Evolutionary conservation across 805 yeast species (phyloP), one percentile per base, ranked within the genome.

Genomic region (Pichia paraexigua): DNA sequence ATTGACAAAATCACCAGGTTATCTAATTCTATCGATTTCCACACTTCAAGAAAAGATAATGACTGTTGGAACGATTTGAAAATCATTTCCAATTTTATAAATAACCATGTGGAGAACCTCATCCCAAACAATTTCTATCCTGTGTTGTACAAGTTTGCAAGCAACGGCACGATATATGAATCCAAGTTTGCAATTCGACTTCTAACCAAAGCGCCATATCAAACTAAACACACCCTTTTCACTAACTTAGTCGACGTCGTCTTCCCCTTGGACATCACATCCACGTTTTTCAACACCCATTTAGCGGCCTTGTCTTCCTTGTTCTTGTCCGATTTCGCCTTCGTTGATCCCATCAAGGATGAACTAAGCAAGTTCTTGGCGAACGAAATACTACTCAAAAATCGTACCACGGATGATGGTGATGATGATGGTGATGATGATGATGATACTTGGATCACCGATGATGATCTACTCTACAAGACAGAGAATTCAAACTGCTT

Each of bases 131-230:
- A 71, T 32, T 43, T 55, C 10, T 71, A 72, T 22, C 71, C 69
- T 11, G 60, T 59, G 4, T 79, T 88, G 46, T 67, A 71, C 43
- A 62, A 66, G 2, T 66, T 83, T 27, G 77, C 85, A 0, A 55
- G 69, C 0, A 57, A 60, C 1, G 92, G 92, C 0, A 65, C 77
- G 2, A 79, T 87, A 1, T 42, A 60, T 11, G 88, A 83, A 58
- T 83, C 92, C 0, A 80, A 74, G 59, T 86, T 82, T 61, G 76
- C 91, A 0, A 68, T 80, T 10, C 82, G 79, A 60, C 67, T 86
- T 8, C 54, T 87, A 9, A 74, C 80, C 2, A 68, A 79, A n/a
- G 65, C 75, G 3, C 64, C 71, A 3, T 67, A 67, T 47, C 46
- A 53, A 12, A 43, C 49, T 11, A 73, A 73, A 25, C 78, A 76